Conservation (phyloP, 2,329 filamentous ascomycete species). For the Falciphora oryzae region DNA sequence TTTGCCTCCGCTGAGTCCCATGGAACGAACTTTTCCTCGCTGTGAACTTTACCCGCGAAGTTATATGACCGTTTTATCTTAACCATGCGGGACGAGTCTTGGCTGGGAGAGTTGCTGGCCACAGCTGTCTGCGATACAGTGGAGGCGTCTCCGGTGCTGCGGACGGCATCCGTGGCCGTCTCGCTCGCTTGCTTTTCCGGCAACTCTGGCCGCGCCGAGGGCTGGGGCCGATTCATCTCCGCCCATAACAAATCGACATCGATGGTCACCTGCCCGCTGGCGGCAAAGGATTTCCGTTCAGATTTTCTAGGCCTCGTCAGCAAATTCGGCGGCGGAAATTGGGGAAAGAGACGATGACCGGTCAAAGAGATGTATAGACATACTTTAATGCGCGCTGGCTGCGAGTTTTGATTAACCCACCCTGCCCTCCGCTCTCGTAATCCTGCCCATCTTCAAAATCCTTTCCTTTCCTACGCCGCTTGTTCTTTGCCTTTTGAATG, state of each 20-base stretch:
- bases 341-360: background rate
- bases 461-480: conserved; percentile 41
- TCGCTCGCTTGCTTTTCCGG: conserved; percentile 12
- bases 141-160: background rate
- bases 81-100: conserved; percentile 38
- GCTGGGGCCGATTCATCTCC: conserved; percentile 44
- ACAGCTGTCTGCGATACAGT: conserved; percentile 10
- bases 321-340: background rate
- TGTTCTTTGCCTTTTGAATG: conserved; percentile 57
- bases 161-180: background rate
- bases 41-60: conserved; percentile 67
- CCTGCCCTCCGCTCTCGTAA: conserved; percentile 41
- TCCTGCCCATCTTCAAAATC: conserved; percentile 28
- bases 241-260: conserved; percentile 68
- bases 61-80: conserved; percentile 67
- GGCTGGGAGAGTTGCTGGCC: conserved; percentile 17
- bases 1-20: conserved; percentile 61
- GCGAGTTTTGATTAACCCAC: conserved; percentile 65
- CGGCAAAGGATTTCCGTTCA: conserved; percentile 47
- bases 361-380: conserved; percentile 18
- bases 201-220: background rate
- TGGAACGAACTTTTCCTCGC: conserved; percentile 64
- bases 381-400: conserved; percentile 62
- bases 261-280: conserved; percentile 57
- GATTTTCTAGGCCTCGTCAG: conserved; percentile 38